phyloP scores from a whole-genome alignment of 78 protist genomes.

The Speleostelium caveatum region DNA sequence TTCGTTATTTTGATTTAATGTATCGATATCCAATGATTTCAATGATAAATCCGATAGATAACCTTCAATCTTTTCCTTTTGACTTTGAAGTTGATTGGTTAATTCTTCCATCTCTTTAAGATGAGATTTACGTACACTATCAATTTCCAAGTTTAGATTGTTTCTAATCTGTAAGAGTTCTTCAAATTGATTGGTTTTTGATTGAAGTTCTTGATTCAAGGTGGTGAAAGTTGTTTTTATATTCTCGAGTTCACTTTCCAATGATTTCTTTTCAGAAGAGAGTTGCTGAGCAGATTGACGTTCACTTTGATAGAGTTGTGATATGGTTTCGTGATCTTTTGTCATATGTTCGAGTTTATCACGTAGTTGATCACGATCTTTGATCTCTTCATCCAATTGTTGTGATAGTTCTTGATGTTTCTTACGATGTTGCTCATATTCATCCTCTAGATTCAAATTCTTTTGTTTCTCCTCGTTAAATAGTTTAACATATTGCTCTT shows the following conservation, averaged over 20 bases:
- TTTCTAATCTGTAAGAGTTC: constrained; percentile 26
- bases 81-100: constrained; percentile 16
- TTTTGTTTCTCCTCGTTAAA: background rate
- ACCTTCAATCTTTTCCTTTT: background rate
- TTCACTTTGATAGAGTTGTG: too few relatives aligned
- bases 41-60: background rate
- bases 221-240: constrained; percentile 6
- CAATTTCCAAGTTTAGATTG: constrained; percentile 48
- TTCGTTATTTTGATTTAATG: background rate
- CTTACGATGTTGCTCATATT: too few relatives aligned
- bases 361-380: too few relatives aligned
- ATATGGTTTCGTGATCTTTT: too few relatives aligned
- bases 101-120: constrained; percentile 69
- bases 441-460: background rate
- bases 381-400: background rate
- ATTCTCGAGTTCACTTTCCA: constrained; percentile 21
- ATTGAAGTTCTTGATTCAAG: background rate
- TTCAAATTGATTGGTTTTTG: background rate
- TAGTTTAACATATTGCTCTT: background rate
- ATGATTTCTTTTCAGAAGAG: background rate
- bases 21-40: background rate
- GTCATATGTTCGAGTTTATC: too few relatives aligned
- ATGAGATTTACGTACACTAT: constrained; percentile 62
- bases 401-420: background rate
- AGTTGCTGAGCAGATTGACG: background rate